Conservation (phyloP, 2,329 filamentous ascomycete genomes). For the Pezicula radicicola region DNA sequence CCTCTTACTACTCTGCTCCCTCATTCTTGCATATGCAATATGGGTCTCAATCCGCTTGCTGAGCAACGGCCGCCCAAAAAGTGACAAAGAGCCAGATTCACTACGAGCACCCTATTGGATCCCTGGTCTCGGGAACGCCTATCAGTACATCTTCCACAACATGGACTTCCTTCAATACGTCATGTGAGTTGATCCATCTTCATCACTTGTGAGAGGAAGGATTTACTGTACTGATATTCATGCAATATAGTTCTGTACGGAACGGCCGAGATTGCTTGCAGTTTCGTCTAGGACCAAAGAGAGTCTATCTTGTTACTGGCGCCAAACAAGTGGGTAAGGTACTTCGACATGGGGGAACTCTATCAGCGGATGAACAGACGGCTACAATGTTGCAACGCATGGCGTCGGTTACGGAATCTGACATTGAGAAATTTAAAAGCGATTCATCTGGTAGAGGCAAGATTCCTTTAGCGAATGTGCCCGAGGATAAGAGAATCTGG, state of each 20-base stretch:
- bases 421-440: not conserved
- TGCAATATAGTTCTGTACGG: not conserved
- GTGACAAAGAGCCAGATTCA: not conserved
- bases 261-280: not conserved
- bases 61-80: not conserved
- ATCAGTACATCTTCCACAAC: slow-evolving; percentile 1
- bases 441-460: not conserved
- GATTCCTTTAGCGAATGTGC: not conserved
- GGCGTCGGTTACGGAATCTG: not conserved
- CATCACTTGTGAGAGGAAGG: not conserved
- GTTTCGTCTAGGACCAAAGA: slow-evolving; percentile 2
- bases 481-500: slow-evolving; percentile 21
- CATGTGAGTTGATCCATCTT: not conserved
- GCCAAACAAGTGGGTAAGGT: not conserved
- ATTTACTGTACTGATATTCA: not conserved
- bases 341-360: not conserved
- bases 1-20: too few species aligned
- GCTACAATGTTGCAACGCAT: not conserved
- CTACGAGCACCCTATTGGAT: not conserved
- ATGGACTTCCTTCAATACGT: not conserved
- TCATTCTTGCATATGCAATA: too few species aligned
- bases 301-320: slow-evolving; percentile 5
- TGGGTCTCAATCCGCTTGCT: too few species aligned
- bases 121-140: not conserved
- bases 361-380: slow-evolving; percentile 1